Base-by-base conservation (phyloP, 2,329 filamentous ascomycete species). In the Apiospora hydei region DNA sequence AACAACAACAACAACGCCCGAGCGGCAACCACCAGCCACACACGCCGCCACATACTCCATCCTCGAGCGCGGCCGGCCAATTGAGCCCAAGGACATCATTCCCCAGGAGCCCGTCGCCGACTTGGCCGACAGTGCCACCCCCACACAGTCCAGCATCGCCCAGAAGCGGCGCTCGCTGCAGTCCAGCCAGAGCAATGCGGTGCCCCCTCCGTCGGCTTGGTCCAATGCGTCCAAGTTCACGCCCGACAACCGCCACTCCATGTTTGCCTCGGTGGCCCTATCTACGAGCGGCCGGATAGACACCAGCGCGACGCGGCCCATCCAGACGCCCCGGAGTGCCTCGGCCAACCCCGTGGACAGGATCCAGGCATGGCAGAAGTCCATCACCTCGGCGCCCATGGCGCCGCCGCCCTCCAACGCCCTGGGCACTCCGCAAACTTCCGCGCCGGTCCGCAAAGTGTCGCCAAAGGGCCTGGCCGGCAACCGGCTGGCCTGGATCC, bases 401-500 rank as follows among this genome's bases (percentile, higher is more conserved):
- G 34, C 70, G 24, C 47, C 71, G 26, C 47, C 67, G 3, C 43
- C 61, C 3, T 11, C 61, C 41, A 74, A 66, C 24, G 68, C 70
- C 4, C 44, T 69, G 2, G 71, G 70, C 38, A 57, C 69, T 7
- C 43, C 71, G n/a, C 38, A n/a, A 18, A 21, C 49, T 4, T 38
- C 72, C n/a, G 57, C 72, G 1, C 51, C 43, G 14, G 61, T 49
- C n/a, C 72, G 73, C 26, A 74, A 49, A 57, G 43, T 70, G 8
- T 73, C 73, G 41, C 51, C 66, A 7, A 69, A 70, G 13, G 70
- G 70, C 14, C 69, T 69, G 1, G 72, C 47, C 41, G 57, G 72
- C 70, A 71, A 73, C 67, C 73, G 73, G 16, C 72, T 74, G 13
- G 73, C 73, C n/a, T 74, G 73, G 73, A 74, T 74, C 68, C 64